Evolutionary conservation across 495 filamentous ascomycete genomes (phyloP).

Genomic region (Cercophora samala): DNA sequence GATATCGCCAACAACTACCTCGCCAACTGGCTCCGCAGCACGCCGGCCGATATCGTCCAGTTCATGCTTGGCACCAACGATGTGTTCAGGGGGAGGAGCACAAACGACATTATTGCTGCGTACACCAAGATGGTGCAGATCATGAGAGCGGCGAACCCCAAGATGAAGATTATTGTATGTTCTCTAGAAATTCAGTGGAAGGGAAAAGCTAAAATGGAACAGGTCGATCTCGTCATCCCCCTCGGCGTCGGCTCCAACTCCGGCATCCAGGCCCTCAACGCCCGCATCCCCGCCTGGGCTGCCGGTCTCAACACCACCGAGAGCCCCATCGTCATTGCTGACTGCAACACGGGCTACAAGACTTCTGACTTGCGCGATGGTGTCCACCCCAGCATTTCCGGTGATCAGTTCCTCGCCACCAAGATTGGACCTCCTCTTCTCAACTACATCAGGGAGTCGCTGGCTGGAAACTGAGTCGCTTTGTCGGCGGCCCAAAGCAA

Average conservation of each 20-base stretch:
- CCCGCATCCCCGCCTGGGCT: slow-evolving; percentile 38
- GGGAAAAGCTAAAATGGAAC: neutral
- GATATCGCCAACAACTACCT: slow-evolving; percentile 45
- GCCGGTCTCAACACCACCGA: slow-evolving; percentile 30
- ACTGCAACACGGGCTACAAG: slow-evolving; percentile 34
- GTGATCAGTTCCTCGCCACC: slow-evolving; percentile 36
- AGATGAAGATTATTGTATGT: slow-evolving; percentile 40
- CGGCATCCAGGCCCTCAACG: slow-evolving; percentile 32
- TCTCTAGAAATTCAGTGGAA: neutral
- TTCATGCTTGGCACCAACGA: slow-evolving; percentile 49
- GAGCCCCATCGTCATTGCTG: slow-evolving; percentile 40
- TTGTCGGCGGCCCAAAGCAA: too few relatives aligned
- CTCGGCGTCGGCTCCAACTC: slow-evolving; percentile 19
- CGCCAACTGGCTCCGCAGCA: slow-evolving; percentile 37
- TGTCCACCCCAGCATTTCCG: slow-evolving; percentile 39
- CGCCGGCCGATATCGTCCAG: slow-evolving; percentile 41
- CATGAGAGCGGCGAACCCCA: slow-evolving; percentile 36
- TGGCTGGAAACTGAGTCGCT: neutral
- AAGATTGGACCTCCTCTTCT: slow-evolving; percentile 33
- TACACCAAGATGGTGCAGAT: slow-evolving; percentile 39
- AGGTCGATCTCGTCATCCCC: slow-evolving; percentile 10
- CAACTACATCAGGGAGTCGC: slow-evolving; percentile 21
- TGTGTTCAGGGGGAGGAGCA: slow-evolving; percentile 18
- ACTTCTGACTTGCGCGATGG: slow-evolving; percentile 34
- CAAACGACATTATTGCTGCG: slow-evolving; percentile 36